These are phyloP conservation scores for Phanerochaete sordida DNA, from an alignment of 768 basidiomycete genomes.

Conservation along the genomic window DNA sequence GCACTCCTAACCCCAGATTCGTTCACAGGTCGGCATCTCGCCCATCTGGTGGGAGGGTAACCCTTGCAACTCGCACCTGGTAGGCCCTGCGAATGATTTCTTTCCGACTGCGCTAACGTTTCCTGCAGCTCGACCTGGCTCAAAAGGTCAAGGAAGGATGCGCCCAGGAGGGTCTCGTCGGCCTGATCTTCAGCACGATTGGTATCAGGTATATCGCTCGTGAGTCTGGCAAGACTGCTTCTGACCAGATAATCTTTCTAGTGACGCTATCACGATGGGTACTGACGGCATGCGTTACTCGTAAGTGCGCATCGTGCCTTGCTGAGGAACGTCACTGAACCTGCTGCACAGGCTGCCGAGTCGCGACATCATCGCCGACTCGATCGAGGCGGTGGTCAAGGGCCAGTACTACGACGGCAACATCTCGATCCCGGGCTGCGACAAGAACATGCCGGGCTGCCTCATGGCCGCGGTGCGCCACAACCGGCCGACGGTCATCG, in stretches of 20 bases:
- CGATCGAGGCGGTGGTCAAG: constrained; percentile 75
- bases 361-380: constrained; percentile 88
- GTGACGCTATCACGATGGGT: constrained; percentile 89
- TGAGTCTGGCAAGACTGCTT: not conserved
- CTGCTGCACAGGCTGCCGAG: constrained; percentile 61
- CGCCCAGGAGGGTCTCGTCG: constrained; percentile 74
- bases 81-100: constrained; percentile 27
- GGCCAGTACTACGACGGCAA: constrained; percentile 89
- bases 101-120: not conserved
- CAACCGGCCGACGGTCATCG: constrained; percentile 84
- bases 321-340: not conserved
- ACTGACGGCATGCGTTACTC: constrained; percentile 89
- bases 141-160: constrained; percentile 81
- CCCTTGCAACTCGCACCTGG: constrained; percentile 82
- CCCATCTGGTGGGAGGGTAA: constrained; percentile 95
- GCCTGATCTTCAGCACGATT: constrained; percentile 81
- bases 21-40: constrained; percentile 74
- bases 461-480: constrained; percentile 83
- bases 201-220: constrained; percentile 60
- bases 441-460: constrained; percentile 92
- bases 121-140: constrained; percentile 66
- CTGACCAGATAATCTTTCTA: constrained; percentile 18
- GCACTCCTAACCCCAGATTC: not conserved
- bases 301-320: constrained; percentile 37
- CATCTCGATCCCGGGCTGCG: constrained; percentile 83